phyloP scores from a whole-genome alignment of 768 basidiomycete genomes.

The Clathrus columnatus region DNA sequence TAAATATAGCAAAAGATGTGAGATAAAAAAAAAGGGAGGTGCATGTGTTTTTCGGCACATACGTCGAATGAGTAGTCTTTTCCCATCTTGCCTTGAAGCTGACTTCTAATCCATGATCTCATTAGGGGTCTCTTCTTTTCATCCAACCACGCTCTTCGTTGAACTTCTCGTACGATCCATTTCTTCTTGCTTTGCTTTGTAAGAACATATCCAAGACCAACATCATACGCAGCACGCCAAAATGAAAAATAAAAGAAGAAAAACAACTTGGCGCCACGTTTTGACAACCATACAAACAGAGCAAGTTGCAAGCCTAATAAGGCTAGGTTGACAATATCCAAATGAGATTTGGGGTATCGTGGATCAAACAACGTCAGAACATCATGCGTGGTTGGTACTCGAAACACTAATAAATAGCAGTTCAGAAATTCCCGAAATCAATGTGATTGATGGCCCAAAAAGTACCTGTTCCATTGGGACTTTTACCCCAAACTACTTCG shows the following conservation, averaged over 20 bases:
- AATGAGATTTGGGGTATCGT: constrained; percentile 73
- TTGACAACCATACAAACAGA: constrained; percentile 63
- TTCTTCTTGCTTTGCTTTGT: constrained; percentile 92
- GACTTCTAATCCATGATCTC: constrained; percentile 76
- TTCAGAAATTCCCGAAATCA: constrained; percentile 10
- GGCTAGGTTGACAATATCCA: constrained; percentile 79
- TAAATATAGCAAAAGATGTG: constrained; percentile 22
- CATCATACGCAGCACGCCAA: constrained; percentile 89
- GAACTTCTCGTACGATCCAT: constrained; percentile 83
- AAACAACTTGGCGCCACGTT: constrained; percentile 45
- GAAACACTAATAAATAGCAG: constrained; percentile 56
- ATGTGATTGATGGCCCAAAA: background rate
- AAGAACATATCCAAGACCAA: constrained; percentile 87
- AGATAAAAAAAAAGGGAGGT: background rate
- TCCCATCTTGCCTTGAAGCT: constrained; percentile 90
- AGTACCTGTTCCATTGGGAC: constrained; percentile 68
- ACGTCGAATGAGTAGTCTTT: constrained; percentile 90
- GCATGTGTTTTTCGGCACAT: constrained; percentile 21
- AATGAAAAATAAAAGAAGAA: constrained; percentile 89
- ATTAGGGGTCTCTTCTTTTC: constrained; percentile 48
- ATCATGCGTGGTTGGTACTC: constrained; percentile 87
- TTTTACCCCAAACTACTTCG: constrained; percentile 85
- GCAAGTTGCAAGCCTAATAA: constrained; percentile 69
- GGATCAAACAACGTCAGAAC: constrained; percentile 84
- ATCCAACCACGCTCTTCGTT: constrained; percentile 86